These are phyloP conservation scores for Endothia cerciana DNA, from an alignment of 2,329 filamentous ascomycete genomes.

Conservation along the genomic window DNA sequence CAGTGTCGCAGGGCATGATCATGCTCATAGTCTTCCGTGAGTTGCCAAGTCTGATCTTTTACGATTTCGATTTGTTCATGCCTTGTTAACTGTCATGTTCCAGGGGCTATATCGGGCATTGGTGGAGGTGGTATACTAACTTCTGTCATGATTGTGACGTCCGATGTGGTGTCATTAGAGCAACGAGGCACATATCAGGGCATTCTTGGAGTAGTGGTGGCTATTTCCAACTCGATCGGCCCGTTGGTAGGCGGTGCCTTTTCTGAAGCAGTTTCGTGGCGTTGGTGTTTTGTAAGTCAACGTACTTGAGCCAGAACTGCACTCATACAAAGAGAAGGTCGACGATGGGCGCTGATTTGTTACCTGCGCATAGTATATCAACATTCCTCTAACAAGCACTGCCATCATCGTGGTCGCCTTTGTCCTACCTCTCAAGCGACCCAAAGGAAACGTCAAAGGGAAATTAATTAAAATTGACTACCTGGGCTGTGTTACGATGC, in stretches of 20 bases:
- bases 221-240: conserved; percentile 23
- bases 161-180: conserved; percentile 29
- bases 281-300: conserved; percentile 24
- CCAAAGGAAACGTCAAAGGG: conserved; percentile 18
- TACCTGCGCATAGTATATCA: conserved; percentile 22
- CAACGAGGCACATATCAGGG: conserved; percentile 29
- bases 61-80: background rate
- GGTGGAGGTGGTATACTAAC: conserved; percentile 30
- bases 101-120: conserved; percentile 26
- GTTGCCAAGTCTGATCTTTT: background rate
- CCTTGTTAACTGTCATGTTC: background rate
- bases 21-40: conserved; percentile 30
- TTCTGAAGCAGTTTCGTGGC: conserved; percentile 22
- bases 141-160: conserved; percentile 22
- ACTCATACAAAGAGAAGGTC: background rate
- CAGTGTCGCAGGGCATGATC: conserved; percentile 24
- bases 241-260: conserved; percentile 26
- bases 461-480: conserved; percentile 28
- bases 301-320: background rate
- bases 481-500: conserved; percentile 22
- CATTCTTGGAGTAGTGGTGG: conserved; percentile 28
- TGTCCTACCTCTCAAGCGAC: conserved; percentile 27
- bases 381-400: conserved; percentile 26
- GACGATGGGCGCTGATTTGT: background rate
- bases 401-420: conserved; percentile 27